Evolutionary conservation across 2,329 filamentous ascomycete species (phyloP), one percentile per base, ranked within the genome.

Genomic region (Spiromastix sp.): DNA sequence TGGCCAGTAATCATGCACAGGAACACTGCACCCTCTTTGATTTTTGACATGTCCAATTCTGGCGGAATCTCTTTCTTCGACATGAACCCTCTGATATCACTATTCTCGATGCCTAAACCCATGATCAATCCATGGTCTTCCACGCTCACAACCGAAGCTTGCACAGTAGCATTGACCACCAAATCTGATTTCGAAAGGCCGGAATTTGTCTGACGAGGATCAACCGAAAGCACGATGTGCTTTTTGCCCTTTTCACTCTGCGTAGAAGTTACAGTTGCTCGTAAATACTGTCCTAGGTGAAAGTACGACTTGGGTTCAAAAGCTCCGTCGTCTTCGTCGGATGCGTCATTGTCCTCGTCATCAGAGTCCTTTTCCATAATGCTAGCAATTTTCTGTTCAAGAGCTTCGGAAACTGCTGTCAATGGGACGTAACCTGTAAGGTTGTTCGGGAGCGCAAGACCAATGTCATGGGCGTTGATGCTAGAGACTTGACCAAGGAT

Each of bases 81-180:
- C 52, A 98, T 70, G 61, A 98, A 98, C 2, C 84, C 91, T 41
- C 30, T 37, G 34, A 87, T 57, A 24, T 74, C 71, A 20, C 70
- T 63, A 35, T 77, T 74, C 22, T 77, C 68, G 5, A 96, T 66
- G 12, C 85, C 85, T 24, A 96, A 63, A 48, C 95, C 85, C 85
- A 98, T 94, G 37, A 96, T 75, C 39, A 91, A 72, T 42, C 91
- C 91, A 52, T 94, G 87, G 49, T 98, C 93, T 59, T 98, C 89
- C n/a, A 93, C 81, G 58, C 89, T 98, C 33, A 73, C 63, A 17
- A 98, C 79, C 0, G 86, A 81, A 2, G 86, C 89, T 71, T 96
- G 93, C 13, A 96, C 66, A 30, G 83, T 86, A 44, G 69, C 71
- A 51, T 93, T 81, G 26, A 72, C 61, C 7, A 91, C 77, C 7